Percentiles rank a stretch among this genome's conserved stretches.
Conservation (phyloP, 2,329 filamentous ascomycete genomes). For the Amauroascus verrucosus region DNA sequence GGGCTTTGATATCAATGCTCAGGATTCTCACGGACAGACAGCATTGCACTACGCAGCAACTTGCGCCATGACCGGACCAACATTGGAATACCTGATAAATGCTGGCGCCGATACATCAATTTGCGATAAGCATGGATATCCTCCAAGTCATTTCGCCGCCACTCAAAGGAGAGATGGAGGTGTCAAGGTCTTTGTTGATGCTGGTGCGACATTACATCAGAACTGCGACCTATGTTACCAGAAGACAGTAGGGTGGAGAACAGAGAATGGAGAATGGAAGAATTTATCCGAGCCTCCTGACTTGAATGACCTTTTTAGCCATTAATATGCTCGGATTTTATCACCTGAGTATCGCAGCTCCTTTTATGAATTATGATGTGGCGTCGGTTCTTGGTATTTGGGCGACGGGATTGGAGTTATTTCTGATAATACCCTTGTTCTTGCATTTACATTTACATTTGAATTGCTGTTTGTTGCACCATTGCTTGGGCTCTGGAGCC, state of each 20-base stretch:
- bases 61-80: not conserved
- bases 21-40: conserved; percentile 5
- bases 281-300: not conserved
- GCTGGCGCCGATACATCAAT: conserved; percentile 6
- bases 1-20: conserved; percentile 7
- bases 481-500: not conserved
- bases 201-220: not conserved
- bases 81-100: not conserved
- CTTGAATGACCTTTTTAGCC: conserved; percentile 1
- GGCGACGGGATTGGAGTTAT: not conserved
- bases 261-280: not conserved
- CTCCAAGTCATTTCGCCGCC: conserved; percentile 6
- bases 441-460: not conserved
- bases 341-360: not conserved
- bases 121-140: not conserved
- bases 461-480: not conserved
- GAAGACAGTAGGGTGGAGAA: not conserved
- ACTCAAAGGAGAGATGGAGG: not conserved
- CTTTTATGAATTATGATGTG: not conserved
- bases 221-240: not conserved
- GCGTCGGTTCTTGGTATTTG: not conserved
- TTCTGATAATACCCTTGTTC: not conserved
- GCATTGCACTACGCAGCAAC: conserved; percentile 6
- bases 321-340: not conserved
- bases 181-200: not conserved